Base-by-base conservation (phyloP, 1,284 basidiomycete species). In the Cutaneotrichosporon sp. region DNA sequence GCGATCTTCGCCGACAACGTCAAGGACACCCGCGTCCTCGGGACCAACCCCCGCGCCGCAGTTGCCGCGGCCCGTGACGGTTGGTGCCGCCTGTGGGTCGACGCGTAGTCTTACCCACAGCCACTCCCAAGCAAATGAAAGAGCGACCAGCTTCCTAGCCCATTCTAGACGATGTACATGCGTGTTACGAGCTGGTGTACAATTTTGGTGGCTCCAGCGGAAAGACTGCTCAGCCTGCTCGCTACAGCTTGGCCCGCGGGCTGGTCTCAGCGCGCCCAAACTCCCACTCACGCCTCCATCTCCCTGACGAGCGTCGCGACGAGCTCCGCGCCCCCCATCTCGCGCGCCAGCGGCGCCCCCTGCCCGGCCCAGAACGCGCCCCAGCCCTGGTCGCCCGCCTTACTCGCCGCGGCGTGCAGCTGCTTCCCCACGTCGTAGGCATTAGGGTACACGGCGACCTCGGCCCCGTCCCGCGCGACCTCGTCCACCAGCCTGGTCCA, bases 341-440 rank as follows among this genome's bases (percentile, higher is more conserved):
- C 29, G 49, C 74, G 63, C 7, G 63, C 61, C 22, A 67, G 53
- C 1, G 67, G 59, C 4, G 70, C 70, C 0, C 69, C 73, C 51
- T 70, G 66, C 6, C 75, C 75, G 2, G 75, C 70, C 75, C 75
- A 77, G 38, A 69, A 67, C 3, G 71, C 71, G 24, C 72, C 75
- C 54, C 61, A 77, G 1, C 69, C 67, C 29, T 53, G 43, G 22
- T 74, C 71, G 1, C 71, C 73, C 54, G 65, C 68, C 13, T 50
- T 56, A 56, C 71, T 72, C 0, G 74, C 75, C 4, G 68, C 66
- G 4, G 69, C 69, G 54, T 71, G 56, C 18, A 77, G 57, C 43
- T 69, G 67, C 59, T 76, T 76, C 9, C 68, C 72, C 1, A 65
- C 54, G 45, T 75, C 72, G 54, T 77, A 77, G 0, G 73, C 71